Percentiles rank a stretch among this genome's conserved stretches.
phyloP scores from a whole-genome alignment of 768 basidiomycete genomes.

The Amanita inopinata region DNA sequence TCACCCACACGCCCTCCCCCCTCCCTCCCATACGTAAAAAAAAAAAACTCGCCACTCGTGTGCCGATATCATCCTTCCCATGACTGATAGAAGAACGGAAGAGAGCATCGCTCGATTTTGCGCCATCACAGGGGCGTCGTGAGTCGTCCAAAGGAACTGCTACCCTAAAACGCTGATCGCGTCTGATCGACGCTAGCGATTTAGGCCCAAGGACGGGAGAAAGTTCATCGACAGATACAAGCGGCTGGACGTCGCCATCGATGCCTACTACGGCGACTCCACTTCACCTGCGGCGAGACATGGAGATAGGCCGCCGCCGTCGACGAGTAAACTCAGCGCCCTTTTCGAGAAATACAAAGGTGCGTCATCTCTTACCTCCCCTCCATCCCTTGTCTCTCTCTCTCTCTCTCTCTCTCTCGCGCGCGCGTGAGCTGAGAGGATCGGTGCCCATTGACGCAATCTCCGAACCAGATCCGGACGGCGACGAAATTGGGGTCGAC shows the following conservation, averaged over 20 bases:
- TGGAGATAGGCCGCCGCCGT: constrained; percentile 25
- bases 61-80: constrained; percentile 11
- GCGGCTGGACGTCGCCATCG: constrained; percentile 61
- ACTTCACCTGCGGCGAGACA: constrained; percentile 19
- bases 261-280: constrained; percentile 61
- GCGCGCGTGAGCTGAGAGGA: no score
- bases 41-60: not conserved
- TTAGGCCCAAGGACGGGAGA: constrained; percentile 49
- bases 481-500: constrained; percentile 60
- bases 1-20: no score
- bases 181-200: constrained; percentile 19
- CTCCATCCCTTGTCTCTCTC: no score
- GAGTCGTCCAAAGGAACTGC: constrained; percentile 29
- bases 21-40: not conserved
- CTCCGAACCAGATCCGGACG: constrained; percentile 36
- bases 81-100: constrained; percentile 37
- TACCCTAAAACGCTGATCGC: constrained; percentile 13
- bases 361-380: constrained; percentile 15
- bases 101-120: constrained; percentile 49
- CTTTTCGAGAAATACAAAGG: constrained; percentile 69
- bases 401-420: no score
- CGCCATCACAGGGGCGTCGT: constrained; percentile 62
- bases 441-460: not conserved
- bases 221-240: constrained; percentile 64
- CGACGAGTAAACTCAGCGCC: constrained; percentile 41